Evolutionary conservation across 169 alveolate species (phyloP), one percentile per base, ranked within the genome.

Genomic region (Theileria annulata): DNA sequence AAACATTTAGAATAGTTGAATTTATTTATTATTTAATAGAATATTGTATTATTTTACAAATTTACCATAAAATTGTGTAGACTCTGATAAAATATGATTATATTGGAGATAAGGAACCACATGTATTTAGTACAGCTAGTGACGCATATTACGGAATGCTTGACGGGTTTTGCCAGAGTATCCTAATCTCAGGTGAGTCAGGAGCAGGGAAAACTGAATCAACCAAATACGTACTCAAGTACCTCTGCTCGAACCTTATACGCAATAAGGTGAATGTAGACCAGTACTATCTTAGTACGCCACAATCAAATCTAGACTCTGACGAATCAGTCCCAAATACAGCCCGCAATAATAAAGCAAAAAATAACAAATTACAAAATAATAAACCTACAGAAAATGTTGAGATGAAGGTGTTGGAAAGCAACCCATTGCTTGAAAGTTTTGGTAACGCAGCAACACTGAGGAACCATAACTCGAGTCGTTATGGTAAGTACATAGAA

Each of bases 161-260:
- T 82, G 88, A 93, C 75, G 95, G 92, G 74, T 94, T 93, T 79
- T 86, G 94, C 63, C 96, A 98, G 77, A 94, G 99, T 31, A 95
- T 98, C 21, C 95, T 98, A 47, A 98, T 98, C 71, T 93, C 98
- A 15, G 99, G 99, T 0, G 99, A 98, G 87, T 93, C 98, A 48
- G 99, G 99, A 3, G 99, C 99, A 15, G 99, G 99, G 4, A 98
- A 97, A 91, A 98, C 99, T 12, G 99, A 98, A 90, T 95, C 99
- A 60, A 97, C 99, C 10, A 98, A 98, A 86, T 95, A 94, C 62
- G 98, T 97, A 27, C 91, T 97, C 95, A 95, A 96, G 62, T 97
- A 94, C 87, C 88, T 98, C 75, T 99, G 99, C 10, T 60, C 69
- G 3, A 27, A 60, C 48, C 69, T 60, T 27, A 60, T 60, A 60